Base-by-base conservation (phyloP, 176 grass and related monocot species). In the Avena eriantha region DNA sequence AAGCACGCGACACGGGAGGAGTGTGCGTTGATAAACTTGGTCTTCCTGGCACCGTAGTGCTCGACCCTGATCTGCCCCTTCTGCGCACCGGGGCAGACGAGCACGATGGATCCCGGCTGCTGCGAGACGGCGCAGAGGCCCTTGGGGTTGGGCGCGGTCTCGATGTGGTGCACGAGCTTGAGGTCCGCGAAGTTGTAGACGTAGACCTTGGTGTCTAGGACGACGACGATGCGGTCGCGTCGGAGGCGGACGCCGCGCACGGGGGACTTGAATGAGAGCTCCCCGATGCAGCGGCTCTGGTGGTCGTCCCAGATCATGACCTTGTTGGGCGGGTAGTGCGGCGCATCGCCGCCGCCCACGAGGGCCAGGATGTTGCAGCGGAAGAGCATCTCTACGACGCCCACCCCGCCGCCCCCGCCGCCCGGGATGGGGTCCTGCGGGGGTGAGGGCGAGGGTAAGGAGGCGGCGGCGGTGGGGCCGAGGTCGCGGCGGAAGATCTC, bases 281-380 rank as follows among this genome's bases (percentile, higher is more conserved):
- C 94, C 53, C 94, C 94, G n/a, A 97, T 97, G 87, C 94, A 97
- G 10, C 92, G 89, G 90, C 85, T 94, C 92, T 97, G 94, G 90
- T 97, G 92, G 80, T 97, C 94, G 56, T 97, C 94, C 94, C 94
- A 97, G 76, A 97, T 97, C 94, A 97, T 97, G 19, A 90, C 94
- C 85, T 97, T 97, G 76, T 94, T 94, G 14, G 92, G 94, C 34
- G 90, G 87, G 88, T 94, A 97, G 87, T 89, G 85, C 0, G 94
- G 92, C 22, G 63, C 81, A 18, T 91, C 76, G 0, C 94, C 94
- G 12, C 94, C 94, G 4, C 94, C 94, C 0, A 97, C 94, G 61
- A 97, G 90, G 3, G 94, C 94, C 11, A 97, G 90, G 59, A 97
- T 94, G 86, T 97, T 97, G 87, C 94, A 97, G 18, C 94, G 89